Percentiles rank a stretch among this genome's conserved stretches.
These are phyloP conservation scores for Fusarium sp. DNA, from an alignment of 2,329 filamentous ascomycete species.

Conservation along the genomic window DNA sequence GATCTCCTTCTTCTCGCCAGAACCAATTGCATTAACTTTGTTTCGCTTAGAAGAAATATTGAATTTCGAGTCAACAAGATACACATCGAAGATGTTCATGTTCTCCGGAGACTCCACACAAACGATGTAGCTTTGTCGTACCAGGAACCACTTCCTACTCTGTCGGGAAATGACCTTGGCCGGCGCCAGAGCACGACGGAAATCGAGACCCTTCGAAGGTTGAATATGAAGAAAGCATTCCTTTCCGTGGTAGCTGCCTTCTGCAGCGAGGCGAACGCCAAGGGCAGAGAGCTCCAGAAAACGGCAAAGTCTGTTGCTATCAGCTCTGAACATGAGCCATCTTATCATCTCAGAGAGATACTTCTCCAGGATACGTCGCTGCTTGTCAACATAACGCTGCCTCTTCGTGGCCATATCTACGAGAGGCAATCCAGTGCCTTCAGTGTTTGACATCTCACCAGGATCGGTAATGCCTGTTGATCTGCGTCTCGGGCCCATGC, in stretches of 20 bases:
- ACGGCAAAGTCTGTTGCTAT: slow-evolving; percentile 95
- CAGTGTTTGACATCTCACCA: slow-evolving; percentile 59
- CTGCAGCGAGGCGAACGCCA: slow-evolving; percentile 91
- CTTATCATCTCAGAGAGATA: slow-evolving; percentile 95
- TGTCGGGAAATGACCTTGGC: slow-evolving; percentile 84
- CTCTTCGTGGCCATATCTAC: slow-evolving; percentile 60
- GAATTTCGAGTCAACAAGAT: slow-evolving; percentile 93
- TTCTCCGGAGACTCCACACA: slow-evolving; percentile 99
- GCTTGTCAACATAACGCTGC: slow-evolving; percentile 80
- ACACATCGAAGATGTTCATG: slow-evolving; percentile 99
- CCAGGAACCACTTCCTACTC: slow-evolving; percentile 95
- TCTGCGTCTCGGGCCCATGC: slow-evolving; percentile 62
- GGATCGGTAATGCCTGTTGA: slow-evolving; percentile 65
- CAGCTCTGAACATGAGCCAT: slow-evolving; percentile 95
- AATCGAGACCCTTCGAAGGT: slow-evolving; percentile 89
- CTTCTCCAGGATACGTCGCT: slow-evolving; percentile 86
- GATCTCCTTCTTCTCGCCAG: slow-evolving; percentile 71
- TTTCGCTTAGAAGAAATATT: slow-evolving; percentile 80
- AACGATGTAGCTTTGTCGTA: slow-evolving; percentile 97
- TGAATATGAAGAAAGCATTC: slow-evolving; percentile 95
- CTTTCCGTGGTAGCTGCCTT: slow-evolving; percentile 97
- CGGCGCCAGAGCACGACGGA: slow-evolving; percentile 83
- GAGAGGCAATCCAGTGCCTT: slow-evolving; percentile 61
- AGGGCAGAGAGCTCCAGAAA: slow-evolving; percentile 96
- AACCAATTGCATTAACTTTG: slow-evolving; percentile 64